Evolutionary conservation across 2,329 filamentous ascomycete species (phyloP).

Genomic region (Alternaria conjuncta): DNA sequence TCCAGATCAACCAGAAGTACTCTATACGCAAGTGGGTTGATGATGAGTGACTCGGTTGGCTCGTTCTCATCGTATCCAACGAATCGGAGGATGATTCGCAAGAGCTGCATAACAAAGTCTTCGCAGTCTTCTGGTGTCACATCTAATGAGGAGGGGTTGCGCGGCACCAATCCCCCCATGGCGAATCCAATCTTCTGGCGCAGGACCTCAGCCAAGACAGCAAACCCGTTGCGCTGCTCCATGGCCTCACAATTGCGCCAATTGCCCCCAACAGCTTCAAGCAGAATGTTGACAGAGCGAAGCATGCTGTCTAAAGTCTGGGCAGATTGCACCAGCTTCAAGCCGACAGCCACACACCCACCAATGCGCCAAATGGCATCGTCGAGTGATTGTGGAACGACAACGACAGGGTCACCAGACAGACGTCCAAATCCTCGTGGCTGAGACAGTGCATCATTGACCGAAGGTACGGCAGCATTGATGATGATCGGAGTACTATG

Average conservation of each 20-base stretch:
- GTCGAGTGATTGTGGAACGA: constrained; percentile 83
- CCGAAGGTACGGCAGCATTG: constrained; percentile 84
- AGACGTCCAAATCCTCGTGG: constrained; percentile 81
- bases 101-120: constrained; percentile 63
- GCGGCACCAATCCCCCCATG: constrained; percentile 56
- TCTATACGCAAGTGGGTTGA: constrained; percentile 93
- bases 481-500: constrained; percentile 81
- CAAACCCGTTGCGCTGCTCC: constrained; percentile 94
- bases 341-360: constrained; percentile 84
- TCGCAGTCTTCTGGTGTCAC: constrained; percentile 54
- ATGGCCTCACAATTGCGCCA: constrained; percentile 99
- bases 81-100: constrained; percentile 81
- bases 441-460: constrained; percentile 86
- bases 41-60: constrained; percentile 87
- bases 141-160: constrained; percentile 48
- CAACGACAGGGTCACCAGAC: constrained; percentile 81
- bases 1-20: constrained; percentile 91
- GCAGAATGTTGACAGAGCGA: constrained; percentile 80
- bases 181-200: constrained; percentile 76
- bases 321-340: constrained; percentile 84
- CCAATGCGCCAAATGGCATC: constrained; percentile 91
- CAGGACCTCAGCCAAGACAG: constrained; percentile 81
- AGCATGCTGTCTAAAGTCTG: constrained; percentile 72
- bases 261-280: constrained; percentile 84
- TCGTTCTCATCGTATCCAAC: constrained; percentile 84